These are phyloP conservation scores for Testicularia cyperi DNA, from an alignment of 1,284 basidiomycete genomes.

Conservation along the genomic window DNA sequence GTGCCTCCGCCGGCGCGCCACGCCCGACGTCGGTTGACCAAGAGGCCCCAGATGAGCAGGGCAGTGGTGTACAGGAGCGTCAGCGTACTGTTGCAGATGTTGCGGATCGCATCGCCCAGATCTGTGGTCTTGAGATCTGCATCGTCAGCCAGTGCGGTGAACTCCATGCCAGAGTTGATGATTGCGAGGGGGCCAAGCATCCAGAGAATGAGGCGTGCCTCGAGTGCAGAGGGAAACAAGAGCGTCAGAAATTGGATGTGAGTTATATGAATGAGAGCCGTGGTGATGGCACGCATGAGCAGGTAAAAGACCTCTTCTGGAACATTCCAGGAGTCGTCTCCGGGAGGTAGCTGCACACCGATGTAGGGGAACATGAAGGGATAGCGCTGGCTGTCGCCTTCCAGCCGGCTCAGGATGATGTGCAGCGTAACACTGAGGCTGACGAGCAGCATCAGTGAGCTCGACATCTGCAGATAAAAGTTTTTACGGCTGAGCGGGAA, in stretches of 20 bases:
- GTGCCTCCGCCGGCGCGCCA: constrained; percentile 92
- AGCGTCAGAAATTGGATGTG: constrained; percentile 98
- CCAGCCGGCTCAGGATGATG: constrained; percentile 70
- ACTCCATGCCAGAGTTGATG: constrained; percentile 79
- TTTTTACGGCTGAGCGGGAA: constrained; percentile 89
- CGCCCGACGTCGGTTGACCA: constrained; percentile 84
- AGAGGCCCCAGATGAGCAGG: constrained; percentile 87
- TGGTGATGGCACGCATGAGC: constrained; percentile 81
- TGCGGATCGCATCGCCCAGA: constrained; percentile 77
- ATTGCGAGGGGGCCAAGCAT: constrained; percentile 86
- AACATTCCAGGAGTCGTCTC: constrained; percentile 70
- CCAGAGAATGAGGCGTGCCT: constrained; percentile 81
- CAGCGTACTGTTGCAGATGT: constrained; percentile 92
- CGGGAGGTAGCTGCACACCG: constrained; percentile 72
- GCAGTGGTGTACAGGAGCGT: constrained; percentile 88
- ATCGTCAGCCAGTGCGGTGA: constrained; percentile 70
- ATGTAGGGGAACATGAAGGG: constrained; percentile 94
- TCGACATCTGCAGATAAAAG: constrained; percentile 82
- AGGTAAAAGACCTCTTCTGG: constrained; percentile 78
- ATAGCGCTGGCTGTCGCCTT: constrained; percentile 73
- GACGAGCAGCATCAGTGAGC: constrained; percentile 73
- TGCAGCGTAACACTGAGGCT: constrained; percentile 51
- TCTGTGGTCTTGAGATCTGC: constrained; percentile 63
- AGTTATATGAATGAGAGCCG: constrained; percentile 82
- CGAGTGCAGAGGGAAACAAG: constrained; percentile 88